Evolutionary conservation across 331 rosid genomes (phyloP).

Genomic region (Stylosanthes scabra): DNA sequence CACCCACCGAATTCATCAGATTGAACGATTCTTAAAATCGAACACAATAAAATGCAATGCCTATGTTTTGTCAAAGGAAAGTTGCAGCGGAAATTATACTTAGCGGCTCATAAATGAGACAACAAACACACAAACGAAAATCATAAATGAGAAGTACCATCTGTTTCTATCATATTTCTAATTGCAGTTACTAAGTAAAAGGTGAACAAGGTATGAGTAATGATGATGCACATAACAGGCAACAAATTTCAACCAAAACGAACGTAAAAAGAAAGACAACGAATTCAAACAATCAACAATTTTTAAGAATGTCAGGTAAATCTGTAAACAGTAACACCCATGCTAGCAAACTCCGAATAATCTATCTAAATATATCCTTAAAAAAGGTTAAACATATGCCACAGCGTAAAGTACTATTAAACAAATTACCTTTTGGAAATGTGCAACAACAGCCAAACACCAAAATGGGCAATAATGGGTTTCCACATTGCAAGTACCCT

Average conservation of each 20-base stretch:
- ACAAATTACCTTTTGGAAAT: conserved; percentile 35
- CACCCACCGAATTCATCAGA: too few relatives aligned
- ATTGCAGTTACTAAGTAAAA: background rate
- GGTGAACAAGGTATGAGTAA: too few relatives aligned
- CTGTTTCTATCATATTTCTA: background rate
- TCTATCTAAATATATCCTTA: background rate
- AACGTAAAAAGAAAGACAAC: too few relatives aligned
- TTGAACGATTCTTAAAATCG: too few relatives aligned
- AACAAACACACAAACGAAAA: too few relatives aligned
- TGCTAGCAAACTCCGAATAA: background rate
- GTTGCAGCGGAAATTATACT: background rate
- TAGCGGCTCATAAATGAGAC: background rate
- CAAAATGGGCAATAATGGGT: conserved; percentile 39
- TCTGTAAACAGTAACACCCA: background rate
- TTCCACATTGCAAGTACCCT: conserved; percentile 47
- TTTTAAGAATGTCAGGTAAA: background rate
- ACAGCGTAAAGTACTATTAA: background rate
- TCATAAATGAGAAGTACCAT: too few relatives aligned
- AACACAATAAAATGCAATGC: background rate
- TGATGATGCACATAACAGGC: too few relatives aligned
- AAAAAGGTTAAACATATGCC: background rate
- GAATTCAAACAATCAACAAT: background rate
- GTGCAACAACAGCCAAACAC: conserved; percentile 41
- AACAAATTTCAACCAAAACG: background rate
- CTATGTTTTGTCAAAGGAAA: background rate